phyloP scores from a whole-genome alignment of 2,329 filamentous ascomycete genomes.

The Fusarium aywerte region DNA sequence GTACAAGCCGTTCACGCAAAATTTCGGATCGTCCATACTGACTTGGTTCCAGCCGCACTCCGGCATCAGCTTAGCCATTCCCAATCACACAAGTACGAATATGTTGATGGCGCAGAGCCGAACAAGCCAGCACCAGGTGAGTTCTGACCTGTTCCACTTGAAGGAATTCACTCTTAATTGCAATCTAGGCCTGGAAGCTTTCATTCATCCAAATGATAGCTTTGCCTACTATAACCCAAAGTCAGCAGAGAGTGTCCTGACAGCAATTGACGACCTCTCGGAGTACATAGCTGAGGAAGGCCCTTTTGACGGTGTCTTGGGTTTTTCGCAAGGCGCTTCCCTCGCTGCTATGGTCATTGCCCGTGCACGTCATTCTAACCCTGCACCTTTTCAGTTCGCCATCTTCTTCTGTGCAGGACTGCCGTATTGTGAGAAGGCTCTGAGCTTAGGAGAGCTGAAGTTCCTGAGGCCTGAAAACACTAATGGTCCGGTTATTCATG shows the following conservation, averaged over 20 bases:
- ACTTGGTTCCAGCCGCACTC: background rate
- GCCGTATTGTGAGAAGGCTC: slow-evolving; percentile 1
- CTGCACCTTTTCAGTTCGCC: slow-evolving; percentile 4
- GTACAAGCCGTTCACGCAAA: background rate
- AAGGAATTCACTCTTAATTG: background rate
- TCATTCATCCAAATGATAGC: background rate
- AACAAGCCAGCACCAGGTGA: background rate
- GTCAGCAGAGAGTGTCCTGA: background rate
- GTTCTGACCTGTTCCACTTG: too few relatives aligned
- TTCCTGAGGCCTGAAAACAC: background rate
- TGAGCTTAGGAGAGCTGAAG: background rate
- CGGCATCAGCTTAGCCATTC: slow-evolving; percentile 6
- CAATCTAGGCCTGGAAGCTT: background rate
- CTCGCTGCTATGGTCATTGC: slow-evolving; percentile 4
- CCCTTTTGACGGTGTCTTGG: slow-evolving; percentile 2
- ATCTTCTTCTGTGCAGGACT: slow-evolving; percentile 11
- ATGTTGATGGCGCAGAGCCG: slow-evolving; percentile 1
- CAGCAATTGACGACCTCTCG: background rate
- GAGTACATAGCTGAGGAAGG: slow-evolving; percentile 4
- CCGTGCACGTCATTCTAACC: slow-evolving; percentile 4
- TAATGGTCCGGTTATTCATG: background rate
- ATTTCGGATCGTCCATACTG: too few relatives aligned
- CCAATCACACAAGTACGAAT: slow-evolving; percentile 5
- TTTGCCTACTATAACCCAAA: background rate
- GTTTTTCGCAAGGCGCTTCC: background rate